Evolutionary conservation across 179 eudicot species (phyloP), one percentile per base, ranked within the genome.

Genomic region (Heliamphora pulchella): DNA sequence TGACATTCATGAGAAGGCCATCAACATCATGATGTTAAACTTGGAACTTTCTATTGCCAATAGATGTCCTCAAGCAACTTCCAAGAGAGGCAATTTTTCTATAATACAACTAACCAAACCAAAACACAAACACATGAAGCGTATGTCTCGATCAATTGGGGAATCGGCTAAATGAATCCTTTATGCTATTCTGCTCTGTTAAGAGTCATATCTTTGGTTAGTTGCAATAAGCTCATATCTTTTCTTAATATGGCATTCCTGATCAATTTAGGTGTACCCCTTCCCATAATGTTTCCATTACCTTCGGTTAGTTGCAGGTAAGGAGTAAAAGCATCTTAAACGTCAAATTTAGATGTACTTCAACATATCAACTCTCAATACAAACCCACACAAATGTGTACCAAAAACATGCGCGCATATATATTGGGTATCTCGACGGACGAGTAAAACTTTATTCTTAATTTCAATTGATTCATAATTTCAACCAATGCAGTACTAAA

Each of bases 1-100:
- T 39, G 41, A 67, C 41, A 67, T 67, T 8, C 71, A 67, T 67
- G 50, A 67, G 48, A 67, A 67, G 71, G 71, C 18, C 15, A 39
- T 66, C 47, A 9, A 66, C 47, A 67, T 10, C 71, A 44, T 44
- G 51, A 44, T 44, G 18, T 69, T 69, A 15, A 17, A 69, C 4
- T 69, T 31, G 39, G 50, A 44, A 18, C 50, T 43, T 47, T 47
- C 13, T 2, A 55, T 55, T 55, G 14, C 58, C 13, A 55, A 14
- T 8, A 55, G 15, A 55, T 8, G 58, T 61, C 65, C 22, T 61
- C 22, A 51, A 72, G 44, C n/a, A 54, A 18, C 43, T 72, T 72
- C 59, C 61, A 13, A 9, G 46, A 22, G 43, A 39, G 44, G 6
- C 3, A 66, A 1, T 72, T 50, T 41, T 20, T 72, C n/a, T 43